phyloP scores from a whole-genome alignment of 345 rosid genomes.

The Mallotus nudiflorus region DNA sequence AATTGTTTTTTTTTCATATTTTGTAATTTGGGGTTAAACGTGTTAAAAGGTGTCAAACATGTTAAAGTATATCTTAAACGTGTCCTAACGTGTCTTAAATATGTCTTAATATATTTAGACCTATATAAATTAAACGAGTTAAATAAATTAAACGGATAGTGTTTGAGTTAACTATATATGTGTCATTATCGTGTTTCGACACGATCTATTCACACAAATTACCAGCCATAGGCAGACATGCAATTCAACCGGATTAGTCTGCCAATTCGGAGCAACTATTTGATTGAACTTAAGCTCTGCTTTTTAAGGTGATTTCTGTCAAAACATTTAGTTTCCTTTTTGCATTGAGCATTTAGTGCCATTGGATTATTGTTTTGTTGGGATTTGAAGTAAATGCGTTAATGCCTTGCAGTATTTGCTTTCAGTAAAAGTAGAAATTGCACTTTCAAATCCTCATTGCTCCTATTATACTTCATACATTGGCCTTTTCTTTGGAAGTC shows the following conservation, averaged over 20 bases:
- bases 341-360: neutral
- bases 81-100: too few species aligned
- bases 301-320: slow-evolving; percentile 19
- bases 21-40: too few species aligned
- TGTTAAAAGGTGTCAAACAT: too few species aligned
- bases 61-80: too few species aligned
- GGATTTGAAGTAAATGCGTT: neutral
- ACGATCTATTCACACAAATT: too few species aligned
- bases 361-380: neutral
- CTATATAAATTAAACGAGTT: too few species aligned
- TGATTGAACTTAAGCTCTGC: slow-evolving; percentile 17
- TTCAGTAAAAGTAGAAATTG: neutral
- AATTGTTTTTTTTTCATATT: too few species aligned
- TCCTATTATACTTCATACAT: neutral
- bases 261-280: slow-evolving; percentile 19
- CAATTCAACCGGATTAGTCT: slow-evolving; percentile 9
- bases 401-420: neutral
- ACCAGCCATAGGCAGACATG: slow-evolving; percentile 17
- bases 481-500: neutral
- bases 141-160: too few species aligned
- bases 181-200: too few species aligned
- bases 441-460: neutral
- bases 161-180: too few species aligned
- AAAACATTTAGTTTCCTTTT: slow-evolving; percentile 3
- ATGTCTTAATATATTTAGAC: too few species aligned